Evolutionary conservation across 768 basidiomycete species (phyloP), one percentile per base, ranked within the genome.

Genomic region (Kwoniella bestiolae): DNA sequence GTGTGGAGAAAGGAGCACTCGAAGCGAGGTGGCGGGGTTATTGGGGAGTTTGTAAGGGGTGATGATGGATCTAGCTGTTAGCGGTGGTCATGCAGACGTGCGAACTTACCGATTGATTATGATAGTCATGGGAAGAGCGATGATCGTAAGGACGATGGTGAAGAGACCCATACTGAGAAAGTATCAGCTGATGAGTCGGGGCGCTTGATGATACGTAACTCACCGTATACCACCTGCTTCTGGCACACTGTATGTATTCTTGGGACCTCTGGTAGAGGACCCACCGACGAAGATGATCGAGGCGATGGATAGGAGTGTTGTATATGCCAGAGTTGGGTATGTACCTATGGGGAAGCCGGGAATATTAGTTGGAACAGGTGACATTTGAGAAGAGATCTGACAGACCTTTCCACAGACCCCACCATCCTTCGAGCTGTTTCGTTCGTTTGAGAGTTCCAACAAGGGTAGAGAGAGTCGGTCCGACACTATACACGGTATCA

Each of bases 201-300:
- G 41, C 75, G 14, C 31, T 35, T 18, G n/a, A 41, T 41, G 12
- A 41, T 11, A 41, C 23, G 11, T 1, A 29, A 55, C 63, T 56
- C 47, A 77, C 78, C 75, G 65, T 21, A 81, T 60, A 6, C 80
- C 80, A 21, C 76, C 76, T 18, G 80, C 75, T 51, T 79, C 78
- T 5, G 80, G 80, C 5, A 79, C 78, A 44, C 66, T 69, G 46
- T 81, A 81, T 7, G 72, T 75, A 34, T 78, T 78, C 47, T 75
- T 79, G 5, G 80, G 78, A 12, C 80, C 80, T 41, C 65, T 44
- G 12, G 74, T 77, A 7, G 75, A 69, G 6, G 73, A 71, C 32
- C 75, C 72, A n/a, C 80, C 80, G 25, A 81, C 76, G 60, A 81
- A 81, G 58, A 81, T 76, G 72, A 81, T 70, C 3, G 75, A 77